These are phyloP conservation scores for Alternaria postmessia DNA, from an alignment of 2,329 filamentous ascomycete genomes.

Conservation along the genomic window DNA sequence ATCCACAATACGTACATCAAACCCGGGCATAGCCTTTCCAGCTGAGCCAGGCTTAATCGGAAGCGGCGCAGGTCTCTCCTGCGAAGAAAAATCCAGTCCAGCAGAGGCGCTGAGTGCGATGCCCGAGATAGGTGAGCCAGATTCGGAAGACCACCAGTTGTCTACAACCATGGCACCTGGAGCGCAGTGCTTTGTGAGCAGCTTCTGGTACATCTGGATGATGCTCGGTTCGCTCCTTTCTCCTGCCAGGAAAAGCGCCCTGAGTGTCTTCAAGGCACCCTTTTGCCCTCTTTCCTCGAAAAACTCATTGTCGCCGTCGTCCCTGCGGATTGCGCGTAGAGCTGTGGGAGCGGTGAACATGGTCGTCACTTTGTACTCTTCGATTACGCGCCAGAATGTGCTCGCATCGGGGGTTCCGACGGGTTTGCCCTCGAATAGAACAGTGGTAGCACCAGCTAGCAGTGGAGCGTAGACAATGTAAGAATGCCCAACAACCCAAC, in stretches of 20 bases:
- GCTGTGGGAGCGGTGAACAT: conserved; percentile 86
- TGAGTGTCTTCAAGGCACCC: conserved; percentile 75
- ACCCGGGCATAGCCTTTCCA: conserved; percentile 90
- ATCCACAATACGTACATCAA: conserved; percentile 84
- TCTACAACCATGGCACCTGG: conserved; percentile 70
- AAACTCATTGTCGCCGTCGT: conserved; percentile 77
- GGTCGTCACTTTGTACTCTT: conserved; percentile 83
- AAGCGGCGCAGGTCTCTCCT: conserved; percentile 58
- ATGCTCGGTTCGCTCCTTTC: conserved; percentile 90
- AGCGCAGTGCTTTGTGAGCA: conserved; percentile 73
- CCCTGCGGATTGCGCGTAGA: conserved; percentile 83
- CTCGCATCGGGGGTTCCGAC: conserved; percentile 87
- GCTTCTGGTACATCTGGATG: conserved; percentile 78
- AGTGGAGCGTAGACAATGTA: conserved; percentile 92
- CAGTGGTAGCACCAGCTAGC: conserved; percentile 82
- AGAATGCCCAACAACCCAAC: conserved; percentile 79
- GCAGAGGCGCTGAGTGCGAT: conserved; percentile 70
- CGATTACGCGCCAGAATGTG: conserved; percentile 85
- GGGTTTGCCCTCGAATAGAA: conserved; percentile 94
- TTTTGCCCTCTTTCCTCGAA: conserved; percentile 70
- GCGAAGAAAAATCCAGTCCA: conserved; percentile 62
- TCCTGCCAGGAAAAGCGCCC: conserved; percentile 83
- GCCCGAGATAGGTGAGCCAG: conserved; percentile 73
- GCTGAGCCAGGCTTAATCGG: conserved; percentile 83
- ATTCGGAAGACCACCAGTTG: conserved; percentile 79